Base-by-base conservation (phyloP, 345 rosid species). In the Trapa bicornis region DNA sequence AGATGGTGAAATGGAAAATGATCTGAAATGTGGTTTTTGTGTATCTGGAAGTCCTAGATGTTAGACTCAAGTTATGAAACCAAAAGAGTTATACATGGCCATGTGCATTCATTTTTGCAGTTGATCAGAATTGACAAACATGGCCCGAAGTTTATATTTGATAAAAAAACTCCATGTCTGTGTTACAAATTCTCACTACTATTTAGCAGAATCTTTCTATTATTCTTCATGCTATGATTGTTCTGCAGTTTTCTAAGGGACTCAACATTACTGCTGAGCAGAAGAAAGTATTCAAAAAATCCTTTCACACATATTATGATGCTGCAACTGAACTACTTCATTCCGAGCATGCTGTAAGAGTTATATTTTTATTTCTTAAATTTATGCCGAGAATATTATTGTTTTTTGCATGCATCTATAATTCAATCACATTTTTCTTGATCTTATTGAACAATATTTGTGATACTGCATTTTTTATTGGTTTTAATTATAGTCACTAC, bases 341-440 rank as follows among this genome's bases (percentile, higher is more conserved):
- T 73, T 85, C 92, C 65, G 99, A 95, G 73, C 97, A 91, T 83
- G 71, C 85, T 72, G 99, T 91, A 79, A 84, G 87, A 57, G 69
- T 73, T 67, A 64, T 74, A 1, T 12, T 66, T 15, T 22, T 64
- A 13, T 47, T 14, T 15, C 1, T 3, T 58, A 6, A 32, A 54
- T 35, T 53, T n/a, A 29, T 65, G 69, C 76, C 67, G 22, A 39
- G 56, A 50, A 54, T 22, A 17, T 50, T 54, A 54, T 35, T 54
- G 29, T 41, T 56, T 50, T 38, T 17, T 1, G 4, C 16, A n/a
- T 33, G 35, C 33, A 29, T 74, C 37, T 45, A 17, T 38, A 42
- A 38, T 61, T 37, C 39, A 64, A 35, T 32, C 10, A 36, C 15
- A 29, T 37, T 64, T 22, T 32, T 60, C 41, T 32, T 58, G 37